phyloP scores from a whole-genome alignment of 116 monocot species.

The Dioscorea cayenensis region DNA sequence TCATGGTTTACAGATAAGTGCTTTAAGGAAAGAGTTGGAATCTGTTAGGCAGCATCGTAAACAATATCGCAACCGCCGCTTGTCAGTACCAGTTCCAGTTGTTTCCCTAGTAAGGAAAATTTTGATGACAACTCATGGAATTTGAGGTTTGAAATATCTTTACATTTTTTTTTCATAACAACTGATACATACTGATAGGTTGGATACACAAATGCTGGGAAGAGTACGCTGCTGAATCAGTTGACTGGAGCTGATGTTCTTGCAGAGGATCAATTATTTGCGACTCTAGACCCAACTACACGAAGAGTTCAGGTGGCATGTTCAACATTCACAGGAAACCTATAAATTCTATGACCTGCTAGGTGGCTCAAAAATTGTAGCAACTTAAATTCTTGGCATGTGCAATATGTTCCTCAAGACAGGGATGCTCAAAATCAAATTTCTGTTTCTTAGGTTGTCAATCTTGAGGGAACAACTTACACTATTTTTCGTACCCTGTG shows the following conservation, averaged over 20 bases:
- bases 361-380: background rate
- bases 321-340: background rate
- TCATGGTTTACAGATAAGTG: conserved; percentile 53
- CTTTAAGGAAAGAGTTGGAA: conserved; percentile 85
- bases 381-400: too few relatives aligned
- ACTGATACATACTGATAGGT: conserved; percentile 38
- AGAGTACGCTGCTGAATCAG: conserved; percentile 88
- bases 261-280: conserved; percentile 93
- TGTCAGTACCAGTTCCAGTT: conserved; percentile 95
- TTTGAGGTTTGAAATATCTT: background rate
- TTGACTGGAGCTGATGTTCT: conserved; percentile 95
- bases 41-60: conserved; percentile 89
- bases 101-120: conserved; percentile 72
- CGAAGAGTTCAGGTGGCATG: conserved; percentile 71
- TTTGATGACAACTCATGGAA: background rate
- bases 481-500: too few relatives aligned
- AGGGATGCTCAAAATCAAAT: too few relatives aligned
- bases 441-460: too few relatives aligned
- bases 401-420: too few relatives aligned
- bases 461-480: too few relatives aligned
- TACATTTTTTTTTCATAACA: background rate
- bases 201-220: conserved; percentile 99
- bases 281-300: conserved; percentile 95
- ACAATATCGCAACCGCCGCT: conserved; percentile 80
- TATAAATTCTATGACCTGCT: background rate